Evolutionary conservation across 2,329 filamentous ascomycete genomes (phyloP).

Genomic region (Herpotrichia juniperi): DNA sequence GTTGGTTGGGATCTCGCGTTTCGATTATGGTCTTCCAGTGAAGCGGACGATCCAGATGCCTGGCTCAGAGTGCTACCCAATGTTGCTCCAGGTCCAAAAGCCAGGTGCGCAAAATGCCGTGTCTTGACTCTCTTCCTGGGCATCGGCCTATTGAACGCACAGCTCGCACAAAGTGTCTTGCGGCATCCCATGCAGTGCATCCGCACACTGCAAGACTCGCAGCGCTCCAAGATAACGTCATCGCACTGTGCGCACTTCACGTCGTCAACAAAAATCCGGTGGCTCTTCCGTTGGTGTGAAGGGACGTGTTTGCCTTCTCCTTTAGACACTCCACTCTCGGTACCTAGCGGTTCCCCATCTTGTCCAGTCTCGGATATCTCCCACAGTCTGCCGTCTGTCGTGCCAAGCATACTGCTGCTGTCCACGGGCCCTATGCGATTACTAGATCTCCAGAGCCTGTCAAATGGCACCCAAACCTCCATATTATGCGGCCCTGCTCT

Average conservation of each 20-base stretch:
- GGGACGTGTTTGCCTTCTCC: slow-evolving; percentile 62
- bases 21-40: slow-evolving; percentile 27
- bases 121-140: slow-evolving; percentile 47
- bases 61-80: slow-evolving; percentile 34
- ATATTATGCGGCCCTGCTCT: slow-evolving; percentile 60
- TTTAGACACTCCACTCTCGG: slow-evolving; percentile 49
- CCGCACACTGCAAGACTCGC: slow-evolving; percentile 65
- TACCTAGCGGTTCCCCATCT: slow-evolving; percentile 62
- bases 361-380: slow-evolving; percentile 61
- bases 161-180: slow-evolving; percentile 65
- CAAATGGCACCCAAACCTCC: slow-evolving; percentile 68
- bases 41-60: slow-evolving; percentile 34
- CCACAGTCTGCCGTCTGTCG: slow-evolving; percentile 60
- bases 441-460: slow-evolving; percentile 64
- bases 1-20: slow-evolving; percentile 28
- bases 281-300: slow-evolving; percentile 60
- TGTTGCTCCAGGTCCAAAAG: slow-evolving; percentile 38
- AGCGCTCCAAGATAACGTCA: slow-evolving; percentile 60
- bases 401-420: slow-evolving; percentile 34
- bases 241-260: slow-evolving; percentile 62
- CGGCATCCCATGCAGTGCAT: slow-evolving; percentile 68
- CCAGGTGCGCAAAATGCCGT: slow-evolving; percentile 44
- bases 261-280: slow-evolving; percentile 59
- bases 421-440: slow-evolving; percentile 61
- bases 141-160: slow-evolving; percentile 62